Evolutionary conservation across 495 filamentous ascomycete species (phyloP).

Genomic region (Penicillium coprophilum): DNA sequence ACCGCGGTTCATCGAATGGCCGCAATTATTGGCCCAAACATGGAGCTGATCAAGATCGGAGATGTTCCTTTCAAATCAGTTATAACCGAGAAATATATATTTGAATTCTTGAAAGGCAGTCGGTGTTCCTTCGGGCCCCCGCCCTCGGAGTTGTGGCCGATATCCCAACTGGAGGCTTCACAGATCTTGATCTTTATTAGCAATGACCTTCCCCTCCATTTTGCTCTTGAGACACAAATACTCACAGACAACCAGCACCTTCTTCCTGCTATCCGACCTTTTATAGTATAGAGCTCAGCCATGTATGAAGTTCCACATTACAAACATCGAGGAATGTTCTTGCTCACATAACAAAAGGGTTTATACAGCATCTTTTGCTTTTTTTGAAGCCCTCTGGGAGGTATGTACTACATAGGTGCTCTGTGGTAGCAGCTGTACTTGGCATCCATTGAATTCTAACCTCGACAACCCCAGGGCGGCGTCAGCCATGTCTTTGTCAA

Average conservation of each 20-base stretch:
- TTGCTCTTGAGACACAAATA: not conserved
- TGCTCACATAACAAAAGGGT: conserved; percentile 29
- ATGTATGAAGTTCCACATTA: conserved; percentile 11
- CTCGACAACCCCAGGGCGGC: conserved; percentile 58
- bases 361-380: conserved; percentile 79
- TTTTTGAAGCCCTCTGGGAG: conserved; percentile 94
- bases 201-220: not conserved
- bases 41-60: not conserved
- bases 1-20: not conserved
- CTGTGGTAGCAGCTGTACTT: not conserved
- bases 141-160: conserved; percentile 17
- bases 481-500: conserved; percentile 92
- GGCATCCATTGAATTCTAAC: no score
- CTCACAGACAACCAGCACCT: not conserved
- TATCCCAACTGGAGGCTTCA: conserved; percentile 2
- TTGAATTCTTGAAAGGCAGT: not conserved
- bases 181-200: conserved; percentile 10
- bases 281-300: not conserved
- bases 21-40: not conserved
- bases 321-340: not conserved
- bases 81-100: not conserved
- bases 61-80: not conserved
- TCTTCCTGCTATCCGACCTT: not conserved
- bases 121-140: conserved; percentile 9
- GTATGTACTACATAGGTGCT: conserved; percentile 29